These are phyloP conservation scores for Botryosphaeria dothidea DNA, from an alignment of 2,329 filamentous ascomycete genomes.

Conservation along the genomic window DNA sequence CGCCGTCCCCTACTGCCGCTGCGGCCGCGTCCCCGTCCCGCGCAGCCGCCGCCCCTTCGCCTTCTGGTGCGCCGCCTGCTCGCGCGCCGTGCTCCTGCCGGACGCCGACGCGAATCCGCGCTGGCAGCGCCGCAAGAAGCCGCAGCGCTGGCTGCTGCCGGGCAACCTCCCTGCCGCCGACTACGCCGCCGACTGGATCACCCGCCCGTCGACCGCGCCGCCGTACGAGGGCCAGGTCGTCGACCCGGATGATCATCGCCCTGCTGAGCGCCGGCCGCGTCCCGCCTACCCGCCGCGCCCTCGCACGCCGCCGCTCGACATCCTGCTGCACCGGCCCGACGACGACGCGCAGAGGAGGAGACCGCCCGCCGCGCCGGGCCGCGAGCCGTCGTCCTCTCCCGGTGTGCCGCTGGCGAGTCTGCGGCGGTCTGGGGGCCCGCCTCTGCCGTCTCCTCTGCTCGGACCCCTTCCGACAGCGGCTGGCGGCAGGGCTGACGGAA, in stretches of 20 bases:
- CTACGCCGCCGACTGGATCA: not conserved
- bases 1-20: not conserved
- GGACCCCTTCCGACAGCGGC: too few relatives aligned
- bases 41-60: not conserved
- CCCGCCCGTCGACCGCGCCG: not conserved
- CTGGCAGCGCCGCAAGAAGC: not conserved
- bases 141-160: not conserved
- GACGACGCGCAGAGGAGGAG: too few relatives aligned
- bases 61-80: conserved; percentile 1
- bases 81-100: not conserved
- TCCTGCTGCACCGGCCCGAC: too few relatives aligned
- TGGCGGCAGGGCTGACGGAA: too few relatives aligned
- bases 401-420: too few relatives aligned
- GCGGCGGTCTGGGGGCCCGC: too few relatives aligned
- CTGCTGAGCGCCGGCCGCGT: not conserved
- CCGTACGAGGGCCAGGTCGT: not conserved
- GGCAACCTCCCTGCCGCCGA: not conserved
- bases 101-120: too few relatives aligned
- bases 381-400: too few relatives aligned
- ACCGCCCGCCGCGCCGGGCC: too few relatives aligned
- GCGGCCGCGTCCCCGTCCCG: not conserved
- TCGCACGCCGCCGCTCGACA: too few relatives aligned
- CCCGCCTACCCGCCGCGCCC: not conserved
- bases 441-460: too few relatives aligned
- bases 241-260: not conserved